Evolutionary conservation across 805 yeast genomes (phyloP).

Genomic region (Candida maris): DNA sequence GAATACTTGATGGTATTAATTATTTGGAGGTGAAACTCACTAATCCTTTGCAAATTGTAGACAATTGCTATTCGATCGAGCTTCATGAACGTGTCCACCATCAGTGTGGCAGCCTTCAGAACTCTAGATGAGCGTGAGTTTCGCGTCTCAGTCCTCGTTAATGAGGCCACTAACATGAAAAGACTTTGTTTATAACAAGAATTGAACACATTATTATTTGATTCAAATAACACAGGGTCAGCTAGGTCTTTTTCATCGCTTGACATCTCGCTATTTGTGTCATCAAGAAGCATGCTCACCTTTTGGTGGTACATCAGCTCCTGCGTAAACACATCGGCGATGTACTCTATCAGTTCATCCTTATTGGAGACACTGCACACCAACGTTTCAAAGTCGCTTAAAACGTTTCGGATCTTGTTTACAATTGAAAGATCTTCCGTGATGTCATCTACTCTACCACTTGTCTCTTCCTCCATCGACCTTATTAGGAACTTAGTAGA

Average conservation of each 20-base stretch:
- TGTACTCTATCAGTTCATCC: conserved; percentile 8
- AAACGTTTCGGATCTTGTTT: conserved; percentile 20
- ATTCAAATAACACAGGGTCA: conserved; percentile 14
- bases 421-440: conserved; percentile 17
- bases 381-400: conserved; percentile 12
- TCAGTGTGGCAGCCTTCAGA: conserved; percentile 14
- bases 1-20: conserved; percentile 19
- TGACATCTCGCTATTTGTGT: conserved; percentile 13
- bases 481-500: conserved; percentile 11
- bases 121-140: conserved; percentile 6
- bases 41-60: conserved; percentile 18
- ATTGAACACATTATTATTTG: conserved; percentile 18
- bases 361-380: conserved; percentile 9
- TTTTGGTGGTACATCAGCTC: conserved; percentile 18
- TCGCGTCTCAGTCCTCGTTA: conserved; percentile 3
- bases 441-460: conserved; percentile 12
- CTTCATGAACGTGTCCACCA: conserved; percentile 16
- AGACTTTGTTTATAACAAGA: conserved; percentile 20
- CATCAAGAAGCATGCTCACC: conserved; percentile 17
- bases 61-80: conserved; percentile 13
- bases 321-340: conserved; percentile 11
- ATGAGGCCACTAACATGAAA: conserved; percentile 15
- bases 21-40: conserved; percentile 18
- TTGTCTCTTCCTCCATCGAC: conserved; percentile 20
- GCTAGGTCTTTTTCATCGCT: conserved; percentile 9